These are phyloP conservation scores for Avena atlantica DNA, from an alignment of 176 grass and related monocot species.

Conservation along the genomic window DNA sequence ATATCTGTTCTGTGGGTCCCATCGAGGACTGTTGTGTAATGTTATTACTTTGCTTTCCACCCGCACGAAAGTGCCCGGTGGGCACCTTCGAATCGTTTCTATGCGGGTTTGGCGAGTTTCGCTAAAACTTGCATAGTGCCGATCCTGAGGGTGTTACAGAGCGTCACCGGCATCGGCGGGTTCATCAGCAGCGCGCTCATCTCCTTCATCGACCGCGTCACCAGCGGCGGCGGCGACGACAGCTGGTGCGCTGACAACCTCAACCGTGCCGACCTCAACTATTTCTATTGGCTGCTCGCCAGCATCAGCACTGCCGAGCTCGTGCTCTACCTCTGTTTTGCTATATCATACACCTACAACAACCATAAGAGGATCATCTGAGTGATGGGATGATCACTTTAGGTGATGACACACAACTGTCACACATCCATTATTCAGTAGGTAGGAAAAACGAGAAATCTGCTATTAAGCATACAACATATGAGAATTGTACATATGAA, in stretches of 20 bases:
- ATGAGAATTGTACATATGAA: neutral
- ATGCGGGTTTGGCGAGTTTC: too few species aligned
- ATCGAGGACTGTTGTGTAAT: too few species aligned
- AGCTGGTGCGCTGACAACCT: slow-evolving; percentile 65
- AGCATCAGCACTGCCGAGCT: slow-evolving; percentile 27
- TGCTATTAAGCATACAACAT: neutral
- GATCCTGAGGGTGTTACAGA: too few species aligned
- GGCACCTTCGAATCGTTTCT: too few species aligned
- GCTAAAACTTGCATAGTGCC: too few species aligned
- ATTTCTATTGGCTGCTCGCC: slow-evolving; percentile 65
- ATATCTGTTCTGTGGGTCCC: too few species aligned
- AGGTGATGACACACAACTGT: neutral
- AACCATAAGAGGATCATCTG: neutral
- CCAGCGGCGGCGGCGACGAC: slow-evolving; percentile 17
- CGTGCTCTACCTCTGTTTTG: neutral
- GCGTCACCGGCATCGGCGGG: neutral
- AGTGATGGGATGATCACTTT: neutral
- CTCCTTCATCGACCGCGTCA: slow-evolving; percentile 40
- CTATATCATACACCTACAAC: neutral
- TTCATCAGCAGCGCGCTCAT: slow-evolving; percentile 64
- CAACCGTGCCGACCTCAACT: slow-evolving; percentile 61
- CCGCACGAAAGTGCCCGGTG: too few species aligned
- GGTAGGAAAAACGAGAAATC: neutral
- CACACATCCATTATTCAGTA: neutral
- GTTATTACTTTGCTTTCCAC: too few species aligned